Evolutionary conservation across 768 basidiomycete genomes (phyloP), one percentile per base, ranked within the genome.

Genomic region (Amanita inopinata): DNA sequence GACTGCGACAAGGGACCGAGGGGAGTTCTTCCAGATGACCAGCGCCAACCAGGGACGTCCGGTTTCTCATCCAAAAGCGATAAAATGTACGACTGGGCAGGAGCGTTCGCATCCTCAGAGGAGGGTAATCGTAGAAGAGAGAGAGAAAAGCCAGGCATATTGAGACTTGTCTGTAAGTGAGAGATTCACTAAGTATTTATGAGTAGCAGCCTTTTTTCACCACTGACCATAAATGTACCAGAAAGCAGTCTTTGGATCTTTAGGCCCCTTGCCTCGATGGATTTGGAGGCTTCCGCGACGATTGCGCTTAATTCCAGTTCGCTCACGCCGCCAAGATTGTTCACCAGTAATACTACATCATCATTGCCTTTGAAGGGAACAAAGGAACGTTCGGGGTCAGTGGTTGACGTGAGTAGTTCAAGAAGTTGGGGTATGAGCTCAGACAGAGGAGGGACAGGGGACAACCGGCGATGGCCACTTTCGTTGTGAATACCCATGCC

Each of bases 401-500:
- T 64, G 14, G 74, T 82, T n/a, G 74, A 82, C 17, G 71, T 79
- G 46, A 91, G 65, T 49, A 85, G 66, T 32, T 78, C 75, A 17
- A 92, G 61, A 33, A 93, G 67, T 49, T 75, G 66, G n/a, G 71
- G 68, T 33, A 92, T 66, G 43, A 93, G 76, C 48, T 81, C 66
- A 11, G 73, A 67, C 35, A 87, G 71, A 7, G 80, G 69, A 0
- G 90, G 89, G 2, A 82, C 67, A 3, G 83, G 85, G 0, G 80
- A 79, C 25, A 83, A 50, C 20, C 78, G 78, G 31, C 67, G 64
- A 48, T 78, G 71, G 5, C 85, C 91, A 35, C 79, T 76, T 62
- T 94, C 91, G 53, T 94, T 94, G 63, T 94, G 91, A 44, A 94
- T 85, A 9, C 91, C 86, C 68, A 88, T 77, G 12, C 91, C 91